A percentile compares a stretch with the other conserved stretches of the same genome.
Evolutionary conservation across 2,329 filamentous ascomycete genomes (phyloP).

Genomic region (Ceratocystis destructans): DNA sequence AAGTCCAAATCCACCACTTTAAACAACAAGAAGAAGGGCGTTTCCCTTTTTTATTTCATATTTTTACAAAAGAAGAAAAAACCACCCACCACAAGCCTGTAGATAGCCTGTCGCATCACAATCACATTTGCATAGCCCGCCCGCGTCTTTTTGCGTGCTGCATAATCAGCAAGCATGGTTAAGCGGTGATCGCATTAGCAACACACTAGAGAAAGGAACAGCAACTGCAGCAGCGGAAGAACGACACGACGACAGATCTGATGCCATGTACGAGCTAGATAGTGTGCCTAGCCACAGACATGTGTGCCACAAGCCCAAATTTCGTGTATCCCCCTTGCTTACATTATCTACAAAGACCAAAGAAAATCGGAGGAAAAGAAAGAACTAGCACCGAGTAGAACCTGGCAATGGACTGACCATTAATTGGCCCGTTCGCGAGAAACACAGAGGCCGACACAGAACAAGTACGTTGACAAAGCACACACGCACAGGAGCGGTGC

Average conservation of each 20-base stretch:
- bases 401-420: not conserved
- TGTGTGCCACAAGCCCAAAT: not conserved
- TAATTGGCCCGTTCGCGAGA: not conserved
- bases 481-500: not conserved
- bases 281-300: not conserved
- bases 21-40: not conserved
- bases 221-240: not conserved
- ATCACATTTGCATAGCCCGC: not conserved
- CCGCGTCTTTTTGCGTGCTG: not conserved
- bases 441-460: not conserved
- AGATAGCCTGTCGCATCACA: not conserved
- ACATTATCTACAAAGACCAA: not conserved
- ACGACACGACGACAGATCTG: not conserved
- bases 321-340: not conserved
- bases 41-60: too few relatives aligned
- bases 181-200: not conserved
- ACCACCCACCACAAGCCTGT: not conserved
- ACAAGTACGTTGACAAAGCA: not conserved
- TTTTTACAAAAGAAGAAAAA: not conserved
- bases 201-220: not conserved
- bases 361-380: constrained; percentile 1
- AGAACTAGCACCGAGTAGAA: not conserved
- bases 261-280: not conserved
- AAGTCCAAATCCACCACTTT: too few relatives aligned
- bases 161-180: not conserved